Base-by-base conservation (phyloP, 2,329 filamentous ascomycete genomes). In the Biscogniauxia mediterranea region DNA sequence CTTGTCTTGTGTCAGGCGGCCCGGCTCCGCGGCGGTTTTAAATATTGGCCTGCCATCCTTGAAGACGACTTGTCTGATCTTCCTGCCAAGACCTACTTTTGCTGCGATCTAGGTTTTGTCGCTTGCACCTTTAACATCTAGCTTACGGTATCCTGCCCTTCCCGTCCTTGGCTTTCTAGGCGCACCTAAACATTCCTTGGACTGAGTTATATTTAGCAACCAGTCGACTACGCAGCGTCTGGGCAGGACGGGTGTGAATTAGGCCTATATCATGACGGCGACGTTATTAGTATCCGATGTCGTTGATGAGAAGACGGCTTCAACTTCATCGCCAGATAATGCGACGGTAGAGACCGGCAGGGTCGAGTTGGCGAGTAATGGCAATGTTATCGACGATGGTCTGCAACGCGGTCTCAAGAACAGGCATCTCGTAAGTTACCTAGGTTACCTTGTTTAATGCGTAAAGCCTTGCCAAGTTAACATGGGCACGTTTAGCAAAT, bases 331-430 rank as follows among this genome's bases (percentile, higher is more conserved):
- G 28, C 53, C 64, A 5, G 57, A 52, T 15, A 61, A 67, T 28
- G 28, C 56, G 20, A 52, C 58, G 2, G 25, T 50, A n/a, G 61
- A 61, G 19, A 53, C 23, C 17, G 59, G 60, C 1, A 60, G 57
- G 5, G 15, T 55, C 13, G 52, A 57, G 42, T 58, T 66, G 13
- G 66, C 66, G 4, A 64, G 64, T 55, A 71, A 70, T 23, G 68
- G 68, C 28, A 70, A 70, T 60, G 26, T 70, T 23, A 68, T 70
- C 9, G 69, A 72, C 38, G 65, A 69, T 61, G 70, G 70, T 20
- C 51, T 71, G 32, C 70, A 71, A 54, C 69, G 70, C 38, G 69
- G 68, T 17, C 60, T 72, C 13, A 72, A 72, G 57, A 69, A 63
- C n/a, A 64, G 69, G 19, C 70, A 71, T 60, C 62, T 72, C 26